Conservation (phyloP, 2,329 filamentous ascomycete genomes). For the Fusarium proliferatum region DNA sequence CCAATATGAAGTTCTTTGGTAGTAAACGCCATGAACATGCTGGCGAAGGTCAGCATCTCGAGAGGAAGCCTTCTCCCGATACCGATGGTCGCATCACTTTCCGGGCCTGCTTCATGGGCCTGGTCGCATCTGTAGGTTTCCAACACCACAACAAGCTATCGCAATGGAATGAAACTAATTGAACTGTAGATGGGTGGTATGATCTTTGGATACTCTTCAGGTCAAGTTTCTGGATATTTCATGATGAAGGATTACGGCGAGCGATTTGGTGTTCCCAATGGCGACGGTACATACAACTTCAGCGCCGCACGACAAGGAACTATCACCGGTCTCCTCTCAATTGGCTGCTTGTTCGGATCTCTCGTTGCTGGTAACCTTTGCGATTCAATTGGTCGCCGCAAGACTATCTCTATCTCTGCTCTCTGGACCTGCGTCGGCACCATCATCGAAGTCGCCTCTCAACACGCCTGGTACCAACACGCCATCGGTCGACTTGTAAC, state of each 20-base stretch:
- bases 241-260: constrained; percentile 66
- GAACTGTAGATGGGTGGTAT: constrained; percentile 56
- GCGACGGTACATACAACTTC: constrained; percentile 59
- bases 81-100: constrained; percentile 51
- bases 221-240: constrained; percentile 72
- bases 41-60: constrained; percentile 37
- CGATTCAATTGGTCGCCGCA: constrained; percentile 69
- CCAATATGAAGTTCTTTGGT: constrained; percentile 37
- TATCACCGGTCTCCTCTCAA: constrained; percentile 69
- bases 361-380: constrained; percentile 69
- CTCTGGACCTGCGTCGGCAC: constrained; percentile 73
- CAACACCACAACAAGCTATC: background rate
- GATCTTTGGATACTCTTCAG: constrained; percentile 68
- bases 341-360: constrained; percentile 69
- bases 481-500: constrained; percentile 74
- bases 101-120: constrained; percentile 60
- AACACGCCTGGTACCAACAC: constrained; percentile 69
- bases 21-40: constrained; percentile 34
- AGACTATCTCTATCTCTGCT: constrained; percentile 71
- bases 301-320: constrained; percentile 70
- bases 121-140: constrained; percentile 55
- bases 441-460: constrained; percentile 70
- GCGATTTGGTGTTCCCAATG: constrained; percentile 62
- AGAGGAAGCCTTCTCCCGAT: constrained; percentile 20
- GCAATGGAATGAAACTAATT: background rate